Base-by-base conservation (phyloP, 1,284 basidiomycete species). In the Wolfiporia cocos region DNA sequence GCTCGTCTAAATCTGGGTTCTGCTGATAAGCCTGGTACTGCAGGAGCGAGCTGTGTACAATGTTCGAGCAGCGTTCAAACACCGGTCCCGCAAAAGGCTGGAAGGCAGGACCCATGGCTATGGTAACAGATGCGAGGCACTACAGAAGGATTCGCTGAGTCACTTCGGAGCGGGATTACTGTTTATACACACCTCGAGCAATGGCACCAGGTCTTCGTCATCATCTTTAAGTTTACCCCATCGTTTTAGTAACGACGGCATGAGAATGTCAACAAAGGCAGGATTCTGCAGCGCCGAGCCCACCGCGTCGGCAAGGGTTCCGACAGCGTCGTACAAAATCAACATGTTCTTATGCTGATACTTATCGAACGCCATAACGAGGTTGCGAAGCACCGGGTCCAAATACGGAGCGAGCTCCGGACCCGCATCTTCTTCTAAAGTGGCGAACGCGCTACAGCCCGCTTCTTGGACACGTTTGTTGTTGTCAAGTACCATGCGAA, bases 401-500 rank as follows among this genome's bases (percentile, higher is more conserved):
- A 99, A 80, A 69, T 87, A 99, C 1, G 95, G 96, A 14, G 83
- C 86, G 37, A 99, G 80, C 56, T 89, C 88, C 2, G 76, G 62
- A 3, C 92, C 94, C 1, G 95, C 96, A 64, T 98, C 96, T 67
- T 99, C 96, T 65, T 99, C 96, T 10, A 99, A 77, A 6, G 96
- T 99, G 2, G 96, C 96, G 60, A 99, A 99, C 0, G 96, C 96
- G 50, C 89, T 93, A 67, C 96, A 99, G 15, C 96, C 96, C 1
- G 96, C 96, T 68, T 99, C 96, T 68, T 99, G 96, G 0, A 99
- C 96, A 17, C 94, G 88, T 69, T 99, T 99, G 73, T 99, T 99
- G 66, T 91, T 90, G 63, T 99, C 96, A 39, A 99, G 73, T n/a
- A 98, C 93, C 90, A 95, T 98, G 45, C 86, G 82, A 46, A 99